Percentiles rank a stretch among this genome's conserved stretches.
phyloP scores from a whole-genome alignment of 2,329 filamentous ascomycete genomes.

The Colletotrichum acutatum region DNA sequence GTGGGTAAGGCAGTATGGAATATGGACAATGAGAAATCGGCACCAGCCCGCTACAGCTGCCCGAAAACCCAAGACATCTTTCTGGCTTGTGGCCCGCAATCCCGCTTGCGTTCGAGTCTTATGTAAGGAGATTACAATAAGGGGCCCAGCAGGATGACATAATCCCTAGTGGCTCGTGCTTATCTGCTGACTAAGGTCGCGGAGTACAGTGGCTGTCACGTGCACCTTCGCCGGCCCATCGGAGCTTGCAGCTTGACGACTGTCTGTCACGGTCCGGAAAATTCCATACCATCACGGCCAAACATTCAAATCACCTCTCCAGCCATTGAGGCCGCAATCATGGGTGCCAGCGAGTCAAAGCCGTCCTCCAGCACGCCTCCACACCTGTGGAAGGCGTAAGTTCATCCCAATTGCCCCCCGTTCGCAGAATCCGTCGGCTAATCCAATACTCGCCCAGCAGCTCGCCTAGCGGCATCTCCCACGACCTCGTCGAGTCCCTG shows the following conservation, averaged over 20 bases:
- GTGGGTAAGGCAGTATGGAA: too few relatives aligned
- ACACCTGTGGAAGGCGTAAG: constrained; percentile 68
- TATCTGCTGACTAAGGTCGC: not conserved
- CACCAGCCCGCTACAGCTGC: not conserved
- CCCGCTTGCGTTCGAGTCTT: not conserved
- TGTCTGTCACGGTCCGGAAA: constrained; percentile 34
- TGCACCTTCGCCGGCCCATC: constrained; percentile 28
- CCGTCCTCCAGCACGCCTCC: constrained; percentile 54
- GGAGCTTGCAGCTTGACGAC: constrained; percentile 37
- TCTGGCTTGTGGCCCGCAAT: not conserved
- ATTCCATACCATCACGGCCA: constrained; percentile 37
- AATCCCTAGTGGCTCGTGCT: rapidly evolving
- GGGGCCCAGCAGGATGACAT: not conserved
- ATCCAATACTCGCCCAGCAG: constrained; percentile 44
- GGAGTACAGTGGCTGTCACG: constrained; percentile 2
- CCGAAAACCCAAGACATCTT: not conserved
- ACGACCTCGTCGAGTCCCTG: constrained; percentile 83
- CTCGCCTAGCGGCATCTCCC: constrained; percentile 72
- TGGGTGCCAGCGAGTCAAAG: constrained; percentile 69
- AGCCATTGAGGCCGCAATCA: constrained; percentile 50
- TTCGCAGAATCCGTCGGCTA: constrained; percentile 7
- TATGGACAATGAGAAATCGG: not conserved
- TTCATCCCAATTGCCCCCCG: constrained; percentile 31
- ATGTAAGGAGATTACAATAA: not conserved
- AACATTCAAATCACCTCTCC: constrained; percentile 31